Percentiles rank a stretch among this genome's conserved stretches.
phyloP scores from a whole-genome alignment of 176 grass and related monocot genomes.

The Cocos nucifera region DNA sequence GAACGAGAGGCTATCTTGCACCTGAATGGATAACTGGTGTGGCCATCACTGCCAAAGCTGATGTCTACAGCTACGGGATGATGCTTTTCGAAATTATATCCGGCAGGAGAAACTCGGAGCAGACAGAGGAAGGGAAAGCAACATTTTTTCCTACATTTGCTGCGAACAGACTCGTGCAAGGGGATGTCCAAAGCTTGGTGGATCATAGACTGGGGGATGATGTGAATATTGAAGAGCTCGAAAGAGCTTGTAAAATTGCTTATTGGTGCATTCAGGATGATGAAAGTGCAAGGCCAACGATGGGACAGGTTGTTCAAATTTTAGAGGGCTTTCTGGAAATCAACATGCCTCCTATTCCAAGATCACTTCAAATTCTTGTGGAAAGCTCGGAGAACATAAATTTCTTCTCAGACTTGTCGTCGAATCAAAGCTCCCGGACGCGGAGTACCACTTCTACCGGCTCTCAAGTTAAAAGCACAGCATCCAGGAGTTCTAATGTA shows the following conservation, averaged over 20 bases:
- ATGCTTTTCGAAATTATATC: slow-evolving; percentile 12
- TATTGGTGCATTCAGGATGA: slow-evolving; percentile 15
- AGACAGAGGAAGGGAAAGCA: background rate
- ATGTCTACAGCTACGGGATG: slow-evolving; percentile 19
- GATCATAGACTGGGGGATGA: background rate
- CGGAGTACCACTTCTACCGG: too few species aligned
- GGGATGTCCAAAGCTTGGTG: background rate
- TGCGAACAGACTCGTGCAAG: background rate
- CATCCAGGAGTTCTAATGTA: too few species aligned
- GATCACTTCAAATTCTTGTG: slow-evolving; percentile 1
- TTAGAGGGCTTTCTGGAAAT: slow-evolving; percentile 10
- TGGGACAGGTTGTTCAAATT: slow-evolving; percentile 15
- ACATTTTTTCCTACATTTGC: slow-evolving; percentile 2
- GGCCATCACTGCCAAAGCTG: slow-evolving; percentile 13
- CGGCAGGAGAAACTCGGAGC: slow-evolving; percentile 5
- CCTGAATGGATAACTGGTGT: slow-evolving; percentile 11
- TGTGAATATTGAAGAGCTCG: background rate
- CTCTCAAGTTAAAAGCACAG: too few species aligned
- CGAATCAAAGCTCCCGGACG: too few species aligned
- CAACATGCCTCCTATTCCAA: slow-evolving; percentile 15
- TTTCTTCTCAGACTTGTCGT: slow-evolving; percentile 4
- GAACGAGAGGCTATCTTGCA: slow-evolving; percentile 14
- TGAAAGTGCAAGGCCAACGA: background rate
- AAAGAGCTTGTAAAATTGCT: slow-evolving; percentile 4
- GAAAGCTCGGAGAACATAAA: slow-evolving; percentile 5